Evolutionary conservation across 495 filamentous ascomycete genomes (phyloP), one percentile per base, ranked within the genome.

Genomic region (Aspergillus conjunctus): DNA sequence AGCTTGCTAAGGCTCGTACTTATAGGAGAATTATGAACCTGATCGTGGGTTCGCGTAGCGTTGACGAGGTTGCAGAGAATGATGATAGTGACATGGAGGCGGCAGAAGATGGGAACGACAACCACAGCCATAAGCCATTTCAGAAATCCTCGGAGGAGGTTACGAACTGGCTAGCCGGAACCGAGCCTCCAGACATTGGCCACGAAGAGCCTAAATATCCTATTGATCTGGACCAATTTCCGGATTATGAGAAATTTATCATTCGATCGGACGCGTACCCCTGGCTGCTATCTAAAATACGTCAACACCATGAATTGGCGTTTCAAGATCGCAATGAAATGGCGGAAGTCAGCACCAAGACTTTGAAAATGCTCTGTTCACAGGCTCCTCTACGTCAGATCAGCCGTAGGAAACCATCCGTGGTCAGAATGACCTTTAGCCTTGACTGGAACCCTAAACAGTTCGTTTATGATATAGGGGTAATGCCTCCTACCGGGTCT

Each of bases 171-270:
- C 14, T 37, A 37, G 34, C 34, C 9, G 14, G 34, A 37, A 37
- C 34, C 8, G 34, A 37, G 34, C 34, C 14, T 8, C 34, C 34
- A 14, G 34, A 37, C 14, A 8, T 37, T 14, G 14, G 8, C 34
- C 34, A 37, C n/a, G n/a, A n/a, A n/a, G n/a, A n/a, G 14, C 34
- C 34, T 14, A 14, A 9, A 9, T 8, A 37, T 14, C 8, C 34
- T 8, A 14, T 9, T 14, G 34, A 37, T 37, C 3, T 37, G 34
- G 34, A 37, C 12, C 46, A 50, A 50, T 26, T 50, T 12, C 46
- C 46, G 22, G 46, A 50, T 50, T 50, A 50, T 26, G 46, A 50
- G 26, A 50, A 26, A 20, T 50, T 50, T 26, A 50, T 50, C 18
- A 12, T 15, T 11, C n/a, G 12, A 50, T 50, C 46, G 18, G 18